These are phyloP conservation scores for Hyaloscypha variabilis DNA, from an alignment of 495 filamentous ascomycete species.

Conservation along the genomic window DNA sequence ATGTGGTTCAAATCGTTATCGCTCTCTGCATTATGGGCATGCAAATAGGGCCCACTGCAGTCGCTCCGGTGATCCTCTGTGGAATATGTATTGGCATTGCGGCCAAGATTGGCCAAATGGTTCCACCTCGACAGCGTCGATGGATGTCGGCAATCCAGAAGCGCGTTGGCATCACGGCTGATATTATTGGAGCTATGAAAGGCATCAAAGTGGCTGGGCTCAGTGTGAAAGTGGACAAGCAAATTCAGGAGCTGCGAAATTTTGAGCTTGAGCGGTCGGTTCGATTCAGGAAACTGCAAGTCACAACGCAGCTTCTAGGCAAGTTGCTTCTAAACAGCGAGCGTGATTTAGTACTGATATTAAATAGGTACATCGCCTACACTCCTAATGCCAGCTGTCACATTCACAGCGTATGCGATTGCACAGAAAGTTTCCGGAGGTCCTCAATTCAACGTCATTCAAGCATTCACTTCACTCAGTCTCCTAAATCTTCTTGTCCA, in stretches of 20 bases:
- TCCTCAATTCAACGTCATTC: constrained; percentile 21
- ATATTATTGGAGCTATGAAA: not conserved
- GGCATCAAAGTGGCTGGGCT: constrained; percentile 5
- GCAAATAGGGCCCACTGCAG: too few relatives aligned
- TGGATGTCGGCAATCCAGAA: not conserved
- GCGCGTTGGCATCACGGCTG: not conserved
- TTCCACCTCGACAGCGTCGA: not conserved
- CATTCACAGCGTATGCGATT: constrained; percentile 20
- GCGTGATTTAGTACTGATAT: too few relatives aligned
- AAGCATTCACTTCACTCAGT: constrained; percentile 40
- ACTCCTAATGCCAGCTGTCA: constrained; percentile 19
- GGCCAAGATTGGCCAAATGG: too few relatives aligned
- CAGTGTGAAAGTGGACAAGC: not conserved
- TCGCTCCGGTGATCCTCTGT: too few relatives aligned
- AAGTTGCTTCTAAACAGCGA: too few relatives aligned
- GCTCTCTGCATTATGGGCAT: too few relatives aligned
- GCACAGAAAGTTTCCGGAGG: constrained; percentile 17
- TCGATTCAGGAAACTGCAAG: constrained; percentile 12
- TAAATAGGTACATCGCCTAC: constrained; percentile 12
- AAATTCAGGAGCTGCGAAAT: constrained; percentile 10
- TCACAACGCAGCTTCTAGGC: too few relatives aligned
- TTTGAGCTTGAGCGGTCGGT: constrained; percentile 21
- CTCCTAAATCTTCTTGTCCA: constrained; percentile 38
- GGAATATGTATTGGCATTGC: too few relatives aligned
- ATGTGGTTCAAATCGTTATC: too few relatives aligned